phyloP scores from a whole-genome alignment of 2,329 filamentous ascomycete species.

The Claviceps africana region DNA sequence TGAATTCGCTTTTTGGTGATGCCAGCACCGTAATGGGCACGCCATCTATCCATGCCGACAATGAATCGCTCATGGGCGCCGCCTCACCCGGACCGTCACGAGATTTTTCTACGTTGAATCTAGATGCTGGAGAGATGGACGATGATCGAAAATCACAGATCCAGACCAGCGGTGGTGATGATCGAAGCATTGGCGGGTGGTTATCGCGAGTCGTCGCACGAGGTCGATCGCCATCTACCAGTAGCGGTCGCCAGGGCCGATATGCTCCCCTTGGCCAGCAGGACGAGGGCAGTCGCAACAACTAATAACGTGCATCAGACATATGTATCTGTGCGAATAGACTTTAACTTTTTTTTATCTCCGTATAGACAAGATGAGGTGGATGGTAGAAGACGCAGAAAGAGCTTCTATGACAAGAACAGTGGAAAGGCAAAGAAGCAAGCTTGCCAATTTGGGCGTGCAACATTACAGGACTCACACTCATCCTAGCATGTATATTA shows the following conservation, averaged over 20 bases:
- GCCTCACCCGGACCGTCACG: constrained; percentile 58
- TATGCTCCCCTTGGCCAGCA: constrained; percentile 29
- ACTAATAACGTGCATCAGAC: constrained; percentile 10
- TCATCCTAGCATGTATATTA: background rate
- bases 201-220: constrained; percentile 26
- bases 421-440: background rate
- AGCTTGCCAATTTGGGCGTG: background rate
- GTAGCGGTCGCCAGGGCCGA: constrained; percentile 25
- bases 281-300: constrained; percentile 20
- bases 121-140: constrained; percentile 55
- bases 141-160: constrained; percentile 30
- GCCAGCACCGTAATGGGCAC: constrained; percentile 70
- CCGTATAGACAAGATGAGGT: constrained; percentile 22
- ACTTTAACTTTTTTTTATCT: constrained; percentile 13
- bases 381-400: background rate
- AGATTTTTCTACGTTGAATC: constrained; percentile 66
- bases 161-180: constrained; percentile 18
- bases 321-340: constrained; percentile 13
- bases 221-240: constrained; percentile 23
- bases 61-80: constrained; percentile 64
- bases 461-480: background rate
- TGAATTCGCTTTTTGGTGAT: constrained; percentile 90
- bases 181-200: constrained; percentile 38
- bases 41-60: constrained; percentile 58
- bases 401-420: background rate